These are phyloP conservation scores for Tieghemiomyces parasiticus DNA, from an alignment of 192 early-diverging fungal genomes.

Conservation along the genomic window DNA sequence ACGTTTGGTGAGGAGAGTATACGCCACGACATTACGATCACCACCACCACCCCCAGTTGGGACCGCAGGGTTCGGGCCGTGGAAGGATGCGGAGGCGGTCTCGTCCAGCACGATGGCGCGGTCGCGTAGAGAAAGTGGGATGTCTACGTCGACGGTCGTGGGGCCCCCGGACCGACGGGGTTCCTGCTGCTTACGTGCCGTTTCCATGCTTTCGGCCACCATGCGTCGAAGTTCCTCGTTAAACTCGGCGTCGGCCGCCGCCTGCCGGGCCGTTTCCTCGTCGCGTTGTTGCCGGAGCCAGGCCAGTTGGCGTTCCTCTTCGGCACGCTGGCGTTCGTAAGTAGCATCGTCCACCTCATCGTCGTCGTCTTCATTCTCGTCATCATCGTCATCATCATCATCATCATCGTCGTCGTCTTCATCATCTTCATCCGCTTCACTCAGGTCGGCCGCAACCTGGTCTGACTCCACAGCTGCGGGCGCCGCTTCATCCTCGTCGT, in stretches of 20 bases:
- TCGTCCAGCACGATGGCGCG: neutral
- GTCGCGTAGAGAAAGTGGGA: constrained; percentile 17
- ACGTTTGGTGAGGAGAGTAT: constrained; percentile 69
- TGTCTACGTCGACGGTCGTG: constrained; percentile 19
- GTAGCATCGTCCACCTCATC: constrained; percentile 29
- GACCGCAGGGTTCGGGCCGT: neutral
- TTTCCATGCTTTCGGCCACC: constrained; percentile 83
- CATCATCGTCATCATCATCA: constrained; percentile 25
- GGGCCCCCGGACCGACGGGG: too few relatives aligned
- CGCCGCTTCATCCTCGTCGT: constrained; percentile 18
- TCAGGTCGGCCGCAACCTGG: constrained; percentile 15
- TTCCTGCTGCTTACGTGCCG: constrained; percentile 47
- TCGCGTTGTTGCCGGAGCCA: constrained; percentile 27
- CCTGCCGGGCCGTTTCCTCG: constrained; percentile 52
- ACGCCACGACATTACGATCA: constrained; percentile 44
- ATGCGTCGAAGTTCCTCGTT: constrained; percentile 80
- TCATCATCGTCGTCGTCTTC: constrained; percentile 22
- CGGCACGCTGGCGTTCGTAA: constrained; percentile 26
- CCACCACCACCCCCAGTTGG: constrained; percentile 13
- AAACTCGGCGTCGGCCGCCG: constrained; percentile 75
- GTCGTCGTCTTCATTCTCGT: constrained; percentile 20
- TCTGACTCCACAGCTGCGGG: constrained; percentile 21
- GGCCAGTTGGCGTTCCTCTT: constrained; percentile 2
- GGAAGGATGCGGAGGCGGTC: neutral
- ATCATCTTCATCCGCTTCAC: constrained; percentile 25